A percentile compares a stretch with the other conserved stretches of the same genome.
Conservation (phyloP, 78 protist genomes). For the Blattamonas nauphoetae region DNA sequence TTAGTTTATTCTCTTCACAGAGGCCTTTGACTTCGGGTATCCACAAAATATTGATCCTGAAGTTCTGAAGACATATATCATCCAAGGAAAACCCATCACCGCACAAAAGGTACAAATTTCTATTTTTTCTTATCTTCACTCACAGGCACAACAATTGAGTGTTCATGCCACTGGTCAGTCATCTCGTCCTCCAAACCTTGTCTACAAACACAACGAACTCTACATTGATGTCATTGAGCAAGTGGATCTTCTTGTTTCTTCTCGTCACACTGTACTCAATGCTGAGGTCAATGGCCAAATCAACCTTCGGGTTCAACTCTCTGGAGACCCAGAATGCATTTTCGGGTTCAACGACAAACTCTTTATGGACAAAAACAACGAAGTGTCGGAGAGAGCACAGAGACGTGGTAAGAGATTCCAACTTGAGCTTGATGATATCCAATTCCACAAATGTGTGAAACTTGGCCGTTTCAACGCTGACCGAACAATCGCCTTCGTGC, state of each 20-base stretch:
- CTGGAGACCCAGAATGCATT: slow-evolving; percentile 97
- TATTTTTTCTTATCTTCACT: background rate
- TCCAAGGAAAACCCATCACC: slow-evolving; percentile 40
- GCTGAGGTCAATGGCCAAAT: slow-evolving; percentile 84
- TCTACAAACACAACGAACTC: slow-evolving; percentile 72
- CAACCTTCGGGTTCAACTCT: slow-evolving; percentile 60
- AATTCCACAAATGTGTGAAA: slow-evolving; percentile 94
- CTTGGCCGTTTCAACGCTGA: slow-evolving; percentile 78
- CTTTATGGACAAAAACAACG: background rate
- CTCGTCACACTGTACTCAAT: slow-evolving; percentile 51
- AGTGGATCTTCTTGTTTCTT: slow-evolving; percentile 44
- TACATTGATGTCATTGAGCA: slow-evolving; percentile 76
- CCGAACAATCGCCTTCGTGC: slow-evolving; percentile 82
- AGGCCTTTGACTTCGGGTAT: slow-evolving; percentile 81
- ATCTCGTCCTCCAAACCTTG: slow-evolving; percentile 55
- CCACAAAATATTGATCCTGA: slow-evolving; percentile 72
- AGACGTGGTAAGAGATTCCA: background rate
- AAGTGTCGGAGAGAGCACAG: background rate
- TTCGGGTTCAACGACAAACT: slow-evolving; percentile 92
- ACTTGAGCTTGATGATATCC: slow-evolving; percentile 82
- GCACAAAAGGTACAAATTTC: background rate
- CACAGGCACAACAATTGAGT: slow-evolving; percentile 26
- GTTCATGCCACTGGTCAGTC: slow-evolving; percentile 60
- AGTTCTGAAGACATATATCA: slow-evolving; percentile 67
- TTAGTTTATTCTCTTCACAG: slow-evolving; percentile 24